Evolutionary conservation across 192 early-diverging fungal species (phyloP).

Genomic region (Umbelopsis sp.): DNA sequence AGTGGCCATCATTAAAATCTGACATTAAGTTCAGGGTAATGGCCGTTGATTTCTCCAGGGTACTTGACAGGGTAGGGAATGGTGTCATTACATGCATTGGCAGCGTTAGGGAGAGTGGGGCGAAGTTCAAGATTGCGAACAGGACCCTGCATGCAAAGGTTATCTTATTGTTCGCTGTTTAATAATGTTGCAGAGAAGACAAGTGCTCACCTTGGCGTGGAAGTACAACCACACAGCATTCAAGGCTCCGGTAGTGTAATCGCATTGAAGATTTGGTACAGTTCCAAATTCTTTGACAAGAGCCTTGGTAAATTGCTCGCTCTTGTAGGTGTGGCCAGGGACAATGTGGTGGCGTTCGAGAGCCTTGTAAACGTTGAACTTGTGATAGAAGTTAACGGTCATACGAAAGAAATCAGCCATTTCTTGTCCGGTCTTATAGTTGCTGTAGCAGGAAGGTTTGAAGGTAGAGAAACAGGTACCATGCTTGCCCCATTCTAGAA

Average conservation of each 20-base stretch:
- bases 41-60: slow-evolving; percentile 7
- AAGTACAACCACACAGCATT: slow-evolving; percentile 38
- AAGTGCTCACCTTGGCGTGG: slow-evolving; percentile 12
- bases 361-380: slow-evolving; percentile 56
- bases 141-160: slow-evolving; percentile 6
- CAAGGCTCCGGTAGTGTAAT: slow-evolving; percentile 23
- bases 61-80: slow-evolving; percentile 20
- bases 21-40: neutral
- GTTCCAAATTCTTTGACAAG: slow-evolving; percentile 40
- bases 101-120: slow-evolving; percentile 1
- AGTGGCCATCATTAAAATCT: neutral
- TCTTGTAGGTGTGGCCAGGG: slow-evolving; percentile 42
- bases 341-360: slow-evolving; percentile 44
- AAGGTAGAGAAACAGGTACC: slow-evolving; percentile 72
- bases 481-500: slow-evolving; percentile 77
- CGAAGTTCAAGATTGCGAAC: slow-evolving; percentile 1
- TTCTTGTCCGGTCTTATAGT: slow-evolving; percentile 47
- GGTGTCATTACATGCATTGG: slow-evolving; percentile 17
- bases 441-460: slow-evolving; percentile 56
- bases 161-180: neutral
- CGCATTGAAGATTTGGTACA: slow-evolving; percentile 37
- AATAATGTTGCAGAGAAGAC: neutral
- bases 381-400: slow-evolving; percentile 48
- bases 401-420: slow-evolving; percentile 59
- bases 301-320: slow-evolving; percentile 32